These are phyloP conservation scores for Bondarzewia mesenterica DNA, from an alignment of 1,284 basidiomycete genomes.

Conservation along the genomic window DNA sequence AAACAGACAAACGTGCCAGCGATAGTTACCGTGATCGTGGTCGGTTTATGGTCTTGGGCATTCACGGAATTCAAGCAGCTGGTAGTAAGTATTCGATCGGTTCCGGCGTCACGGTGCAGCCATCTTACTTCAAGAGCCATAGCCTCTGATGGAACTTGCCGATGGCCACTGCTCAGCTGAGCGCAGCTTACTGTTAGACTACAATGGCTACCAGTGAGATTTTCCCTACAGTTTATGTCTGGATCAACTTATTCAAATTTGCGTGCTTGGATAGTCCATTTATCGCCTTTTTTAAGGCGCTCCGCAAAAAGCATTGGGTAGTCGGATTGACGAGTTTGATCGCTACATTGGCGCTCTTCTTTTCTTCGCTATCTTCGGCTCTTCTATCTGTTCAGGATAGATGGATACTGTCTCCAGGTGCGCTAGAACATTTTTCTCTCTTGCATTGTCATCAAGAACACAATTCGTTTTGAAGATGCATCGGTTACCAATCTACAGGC, in stretches of 20 bases:
- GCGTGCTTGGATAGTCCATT: too few relatives aligned
- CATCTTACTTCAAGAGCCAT: neutral
- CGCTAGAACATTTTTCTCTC: too few relatives aligned
- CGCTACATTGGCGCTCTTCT: conserved; percentile 35
- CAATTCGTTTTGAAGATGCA: too few relatives aligned
- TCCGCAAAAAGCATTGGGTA: conserved; percentile 37
- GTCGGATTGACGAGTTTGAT: conserved; percentile 38
- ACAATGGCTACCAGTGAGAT: conserved; percentile 40
- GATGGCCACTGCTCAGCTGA: conserved; percentile 42
- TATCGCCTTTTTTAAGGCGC: too few relatives aligned
- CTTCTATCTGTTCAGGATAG: conserved; percentile 37
- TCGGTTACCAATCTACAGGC: conserved; percentile 26
- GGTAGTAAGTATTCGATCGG: conserved; percentile 25
- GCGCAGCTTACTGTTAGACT: conserved; percentile 41
- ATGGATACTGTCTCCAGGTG: conserved; percentile 28
- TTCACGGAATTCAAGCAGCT: conserved; percentile 47
- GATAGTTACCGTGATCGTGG: conserved; percentile 29
- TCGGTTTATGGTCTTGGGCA: conserved; percentile 44
- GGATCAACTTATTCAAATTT: too few relatives aligned
- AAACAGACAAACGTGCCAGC: conserved; percentile 45
- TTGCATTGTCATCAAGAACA: too few relatives aligned
- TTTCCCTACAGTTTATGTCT: neutral
- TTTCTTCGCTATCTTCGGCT: conserved; percentile 43
- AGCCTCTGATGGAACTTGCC: conserved; percentile 48
- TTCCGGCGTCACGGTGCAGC: neutral